Percentiles rank a stretch among this genome's conserved stretches.
Evolutionary conservation across 2,329 filamentous ascomycete species (phyloP).

Genomic region (Penicillium freii): DNA sequence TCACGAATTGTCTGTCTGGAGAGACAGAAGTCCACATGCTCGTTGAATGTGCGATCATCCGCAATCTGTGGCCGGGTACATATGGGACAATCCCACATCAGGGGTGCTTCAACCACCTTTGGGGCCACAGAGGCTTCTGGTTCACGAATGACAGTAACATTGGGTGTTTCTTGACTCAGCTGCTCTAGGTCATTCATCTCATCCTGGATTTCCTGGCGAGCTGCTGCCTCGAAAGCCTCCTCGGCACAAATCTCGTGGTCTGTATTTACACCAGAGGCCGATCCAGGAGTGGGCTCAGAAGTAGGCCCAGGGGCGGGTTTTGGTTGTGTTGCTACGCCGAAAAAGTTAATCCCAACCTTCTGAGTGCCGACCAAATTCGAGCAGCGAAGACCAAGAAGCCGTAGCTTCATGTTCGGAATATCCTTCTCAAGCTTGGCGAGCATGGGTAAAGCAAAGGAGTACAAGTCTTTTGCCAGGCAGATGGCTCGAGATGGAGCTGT

Average conservation of each 20-base stretch:
- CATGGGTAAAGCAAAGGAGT: conserved; percentile 77
- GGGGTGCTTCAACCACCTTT: conserved; percentile 31
- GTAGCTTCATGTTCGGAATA: conserved; percentile 71
- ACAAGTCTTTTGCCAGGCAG: conserved; percentile 74
- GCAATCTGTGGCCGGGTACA: conserved; percentile 73
- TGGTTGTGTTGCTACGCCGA: conserved; percentile 52
- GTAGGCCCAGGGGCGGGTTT: conserved; percentile 17
- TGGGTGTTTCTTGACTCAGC: conserved; percentile 56
- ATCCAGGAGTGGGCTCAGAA: conserved; percentile 12
- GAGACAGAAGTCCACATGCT: conserved; percentile 88
- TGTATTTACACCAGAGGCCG: conserved; percentile 15
- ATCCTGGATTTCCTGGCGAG: conserved; percentile 58
- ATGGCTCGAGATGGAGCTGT: conserved; percentile 71
- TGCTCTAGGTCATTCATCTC: conserved; percentile 61
- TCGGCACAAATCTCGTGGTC: conserved; percentile 70
- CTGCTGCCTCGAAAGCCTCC: conserved; percentile 63
- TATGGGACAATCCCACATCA: conserved; percentile 83
- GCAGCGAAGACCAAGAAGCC: conserved; percentile 84
- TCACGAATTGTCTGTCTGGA: conserved; percentile 84
- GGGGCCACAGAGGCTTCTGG: conserved; percentile 23
- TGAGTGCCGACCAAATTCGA: conserved; percentile 85
- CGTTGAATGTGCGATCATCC: conserved; percentile 77
- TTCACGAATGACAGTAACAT: conserved; percentile 6
- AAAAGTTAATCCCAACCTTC: conserved; percentile 77
- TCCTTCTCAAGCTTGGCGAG: conserved; percentile 80